phyloP scores from a whole-genome alignment of 768 basidiomycete species.

The Exidia glandulosa region DNA sequence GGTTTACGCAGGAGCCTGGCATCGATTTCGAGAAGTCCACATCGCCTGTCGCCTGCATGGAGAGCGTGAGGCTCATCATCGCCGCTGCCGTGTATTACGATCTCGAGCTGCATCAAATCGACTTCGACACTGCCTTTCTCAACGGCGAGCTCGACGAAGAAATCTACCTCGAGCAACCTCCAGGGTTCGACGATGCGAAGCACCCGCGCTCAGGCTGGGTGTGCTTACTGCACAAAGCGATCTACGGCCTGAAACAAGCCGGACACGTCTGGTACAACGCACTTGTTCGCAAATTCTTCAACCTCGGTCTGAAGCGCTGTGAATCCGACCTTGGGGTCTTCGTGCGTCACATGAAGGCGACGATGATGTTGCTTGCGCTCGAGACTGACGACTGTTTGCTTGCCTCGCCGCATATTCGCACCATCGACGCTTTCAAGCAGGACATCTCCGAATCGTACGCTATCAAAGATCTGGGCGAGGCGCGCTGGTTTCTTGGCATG shows the following conservation, averaged over 20 bases:
- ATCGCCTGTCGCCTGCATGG: constrained; percentile 15
- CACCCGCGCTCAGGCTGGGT: background rate
- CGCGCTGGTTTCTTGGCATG: constrained; percentile 2
- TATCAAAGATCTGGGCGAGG: constrained; percentile 1
- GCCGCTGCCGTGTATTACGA: constrained; percentile 24
- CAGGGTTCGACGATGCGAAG: background rate
- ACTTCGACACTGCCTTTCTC: constrained; percentile 33
- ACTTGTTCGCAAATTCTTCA: constrained; percentile 16
- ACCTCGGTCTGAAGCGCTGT: constrained; percentile 2
- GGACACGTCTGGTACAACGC: constrained; percentile 21
- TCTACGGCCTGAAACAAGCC: constrained; percentile 33
- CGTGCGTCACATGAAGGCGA: constrained; percentile 17
- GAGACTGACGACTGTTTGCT: constrained; percentile 12
- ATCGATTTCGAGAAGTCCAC: constrained; percentile 15
- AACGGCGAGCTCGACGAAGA: constrained; percentile 22
- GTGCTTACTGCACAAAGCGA: constrained; percentile 12
- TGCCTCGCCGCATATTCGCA: no score
- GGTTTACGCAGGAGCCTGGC: constrained; percentile 20
- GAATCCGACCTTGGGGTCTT: constrained; percentile 17
- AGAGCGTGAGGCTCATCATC: constrained; percentile 17
- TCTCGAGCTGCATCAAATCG: constrained; percentile 29
- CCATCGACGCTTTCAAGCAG: no score
- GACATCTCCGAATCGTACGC: background rate
- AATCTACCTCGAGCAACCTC: constrained; percentile 10
- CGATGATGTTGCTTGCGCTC: constrained; percentile 2